phyloP scores from a whole-genome alignment of 2,329 filamentous ascomycete genomes.

The Aspergillus oerlinghausenensis region DNA sequence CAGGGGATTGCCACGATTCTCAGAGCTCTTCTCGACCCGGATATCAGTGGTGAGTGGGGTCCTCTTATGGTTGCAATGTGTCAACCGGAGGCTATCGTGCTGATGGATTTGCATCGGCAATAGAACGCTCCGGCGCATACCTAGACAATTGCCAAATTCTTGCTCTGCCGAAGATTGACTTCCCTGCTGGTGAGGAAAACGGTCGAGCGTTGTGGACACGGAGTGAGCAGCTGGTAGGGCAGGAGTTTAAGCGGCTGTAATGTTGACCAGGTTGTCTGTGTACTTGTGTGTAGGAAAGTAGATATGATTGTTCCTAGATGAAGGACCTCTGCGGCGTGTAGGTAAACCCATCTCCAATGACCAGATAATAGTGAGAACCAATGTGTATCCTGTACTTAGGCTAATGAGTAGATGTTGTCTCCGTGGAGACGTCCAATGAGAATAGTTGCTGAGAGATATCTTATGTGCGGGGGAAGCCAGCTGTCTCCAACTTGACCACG shows the following conservation, averaged over 20 bases:
- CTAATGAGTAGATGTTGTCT: background rate
- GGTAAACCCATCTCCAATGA: too few species aligned
- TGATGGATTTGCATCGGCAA: background rate
- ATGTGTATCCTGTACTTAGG: background rate
- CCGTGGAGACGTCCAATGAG: background rate
- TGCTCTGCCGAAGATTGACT: constrained; percentile 18
- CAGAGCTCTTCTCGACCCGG: constrained; percentile 22
- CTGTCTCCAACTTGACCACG: background rate
- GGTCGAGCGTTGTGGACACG: constrained; percentile 27
- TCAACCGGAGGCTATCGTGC: background rate
- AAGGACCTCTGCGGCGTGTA: background rate
- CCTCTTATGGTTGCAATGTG: background rate
- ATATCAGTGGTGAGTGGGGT: constrained; percentile 16
- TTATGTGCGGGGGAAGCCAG: background rate
- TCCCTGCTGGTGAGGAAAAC: constrained; percentile 22
- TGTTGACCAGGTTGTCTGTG: background rate
- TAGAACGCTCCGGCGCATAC: constrained; percentile 21
- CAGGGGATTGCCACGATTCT: constrained; percentile 20
- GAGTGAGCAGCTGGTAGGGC: constrained; percentile 26
- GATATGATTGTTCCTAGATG: background rate
- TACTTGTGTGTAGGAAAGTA: background rate
- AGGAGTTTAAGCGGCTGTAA: constrained; percentile 16
- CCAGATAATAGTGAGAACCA: background rate
- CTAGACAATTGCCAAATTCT: constrained; percentile 21
- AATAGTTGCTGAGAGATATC: background rate